These are phyloP conservation scores for Aristolochia contorta DNA, from an alignment of 164 flowering plant genomes.

Conservation along the genomic window DNA sequence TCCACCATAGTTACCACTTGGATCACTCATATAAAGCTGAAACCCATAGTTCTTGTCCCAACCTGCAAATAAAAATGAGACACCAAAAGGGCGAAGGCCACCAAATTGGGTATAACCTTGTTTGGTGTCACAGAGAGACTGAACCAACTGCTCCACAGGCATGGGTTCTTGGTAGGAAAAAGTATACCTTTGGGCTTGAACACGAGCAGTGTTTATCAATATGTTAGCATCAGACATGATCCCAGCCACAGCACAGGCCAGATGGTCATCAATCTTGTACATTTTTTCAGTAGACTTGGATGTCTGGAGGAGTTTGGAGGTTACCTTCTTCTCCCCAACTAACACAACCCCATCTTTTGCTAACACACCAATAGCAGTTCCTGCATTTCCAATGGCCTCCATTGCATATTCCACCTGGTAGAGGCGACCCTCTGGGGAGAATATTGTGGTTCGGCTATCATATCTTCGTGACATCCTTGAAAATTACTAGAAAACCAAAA, in stretches of 20 bases:
- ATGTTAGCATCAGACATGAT: slow-evolving; percentile 20
- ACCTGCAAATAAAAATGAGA: slow-evolving; percentile 17
- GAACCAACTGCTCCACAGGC: slow-evolving; percentile 17
- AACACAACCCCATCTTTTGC: slow-evolving; percentile 17
- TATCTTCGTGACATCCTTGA: slow-evolving; percentile 17
- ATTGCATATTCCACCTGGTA: slow-evolving; percentile 23
- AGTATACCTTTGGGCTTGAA: slow-evolving; percentile 16
- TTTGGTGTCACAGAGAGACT: slow-evolving; percentile 14
- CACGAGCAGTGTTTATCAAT: slow-evolving; percentile 16
- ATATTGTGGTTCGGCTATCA: slow-evolving; percentile 17
- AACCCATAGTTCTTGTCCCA: slow-evolving; percentile 14
- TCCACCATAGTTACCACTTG: slow-evolving; percentile 14
- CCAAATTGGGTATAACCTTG: slow-evolving; percentile 20
- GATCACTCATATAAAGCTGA: slow-evolving; percentile 17
- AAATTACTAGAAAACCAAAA: background rate
- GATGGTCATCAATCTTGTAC: slow-evolving; percentile 16
- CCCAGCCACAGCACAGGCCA: slow-evolving; percentile 18
- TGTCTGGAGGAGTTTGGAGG: slow-evolving; percentile 19
- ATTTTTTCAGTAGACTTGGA: slow-evolving; percentile 18
- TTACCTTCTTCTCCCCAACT: slow-evolving; percentile 19
- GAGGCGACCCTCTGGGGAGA: slow-evolving; percentile 19
- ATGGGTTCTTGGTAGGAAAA: slow-evolving; percentile 15
- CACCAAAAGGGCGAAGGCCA: slow-evolving; percentile 20
- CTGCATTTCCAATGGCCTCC: slow-evolving; percentile 21
- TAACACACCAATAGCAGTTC: slow-evolving; percentile 16